Evolutionary conservation across 768 basidiomycete species (phyloP).

Genomic region (Trametes punicea): DNA sequence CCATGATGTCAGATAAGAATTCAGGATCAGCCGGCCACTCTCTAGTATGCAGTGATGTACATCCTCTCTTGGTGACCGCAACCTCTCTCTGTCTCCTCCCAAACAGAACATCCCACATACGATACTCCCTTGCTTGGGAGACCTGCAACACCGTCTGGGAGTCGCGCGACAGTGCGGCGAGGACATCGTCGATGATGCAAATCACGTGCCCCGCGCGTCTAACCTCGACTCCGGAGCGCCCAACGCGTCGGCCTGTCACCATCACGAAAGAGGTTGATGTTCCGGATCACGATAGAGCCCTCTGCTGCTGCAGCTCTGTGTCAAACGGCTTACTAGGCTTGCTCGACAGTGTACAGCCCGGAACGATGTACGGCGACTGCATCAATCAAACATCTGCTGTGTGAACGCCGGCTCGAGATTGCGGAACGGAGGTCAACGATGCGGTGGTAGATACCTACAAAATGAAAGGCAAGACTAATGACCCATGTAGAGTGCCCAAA

Average conservation of each 20-base stretch:
- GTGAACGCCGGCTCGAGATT: too few relatives aligned
- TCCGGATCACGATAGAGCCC: too few relatives aligned
- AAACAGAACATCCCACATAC: neutral
- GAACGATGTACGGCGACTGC: too few relatives aligned
- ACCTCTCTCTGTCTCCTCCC: neutral
- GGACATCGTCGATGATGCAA: neutral
- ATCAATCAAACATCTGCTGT: too few relatives aligned
- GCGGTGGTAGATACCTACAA: too few relatives aligned
- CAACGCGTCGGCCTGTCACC: neutral
- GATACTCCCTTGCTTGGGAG: neutral
- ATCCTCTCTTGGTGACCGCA: neutral
- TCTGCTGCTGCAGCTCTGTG: too few relatives aligned
- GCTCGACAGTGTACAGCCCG: too few relatives aligned
- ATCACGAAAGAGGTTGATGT: neutral
- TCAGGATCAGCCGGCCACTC: neutral
- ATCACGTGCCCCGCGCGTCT: neutral
- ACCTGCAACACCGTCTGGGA: neutral
- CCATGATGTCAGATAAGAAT: conserved; percentile 14
- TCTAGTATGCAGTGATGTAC: neutral
- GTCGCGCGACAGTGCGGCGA: neutral
- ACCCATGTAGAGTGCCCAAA: too few relatives aligned
- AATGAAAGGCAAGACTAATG: too few relatives aligned
- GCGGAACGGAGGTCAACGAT: too few relatives aligned
- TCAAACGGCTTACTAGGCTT: too few relatives aligned
- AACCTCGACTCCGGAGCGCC: conserved; percentile 1